A percentile compares a stretch with the other conserved stretches of the same genome.
Conservation (phyloP, 805 yeast species). For the Wickerhamiella qilinensis region DNA sequence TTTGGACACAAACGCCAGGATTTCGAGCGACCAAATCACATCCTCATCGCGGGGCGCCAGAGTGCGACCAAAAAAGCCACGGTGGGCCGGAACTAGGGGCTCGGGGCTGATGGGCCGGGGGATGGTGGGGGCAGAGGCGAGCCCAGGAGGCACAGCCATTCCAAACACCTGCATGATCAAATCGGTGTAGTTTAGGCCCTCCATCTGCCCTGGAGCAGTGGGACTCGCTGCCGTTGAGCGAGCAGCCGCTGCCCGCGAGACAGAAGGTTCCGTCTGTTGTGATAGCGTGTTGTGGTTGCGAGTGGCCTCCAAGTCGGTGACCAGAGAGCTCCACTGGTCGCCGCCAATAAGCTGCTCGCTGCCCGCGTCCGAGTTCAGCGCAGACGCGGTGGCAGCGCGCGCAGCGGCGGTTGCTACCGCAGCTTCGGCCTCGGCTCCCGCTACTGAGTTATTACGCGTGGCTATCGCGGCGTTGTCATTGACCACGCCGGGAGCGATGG, state of each 20-base stretch:
- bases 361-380: not conserved
- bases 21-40: slow-evolving; percentile 81
- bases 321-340: not conserved
- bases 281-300: too few species aligned
- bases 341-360: not conserved
- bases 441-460: not conserved
- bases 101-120: not conserved
- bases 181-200: not conserved
- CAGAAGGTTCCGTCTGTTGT: not conserved
- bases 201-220: not conserved
- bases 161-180: not conserved
- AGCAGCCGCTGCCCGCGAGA: not conserved
- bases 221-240: not conserved
- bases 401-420: not conserved
- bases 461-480: not conserved
- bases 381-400: not conserved
- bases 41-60: slow-evolving; percentile 88
- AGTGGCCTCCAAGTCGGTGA: not conserved
- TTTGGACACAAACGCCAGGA: slow-evolving; percentile 84
- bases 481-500: too few species aligned
- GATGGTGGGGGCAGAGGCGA: not conserved
- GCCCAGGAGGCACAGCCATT: not conserved
- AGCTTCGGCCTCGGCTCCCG: not conserved
- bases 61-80: slow-evolving; percentile 47
- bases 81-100: not conserved